phyloP scores from a whole-genome alignment of 768 basidiomycete species.

The Mycena crocata region DNA sequence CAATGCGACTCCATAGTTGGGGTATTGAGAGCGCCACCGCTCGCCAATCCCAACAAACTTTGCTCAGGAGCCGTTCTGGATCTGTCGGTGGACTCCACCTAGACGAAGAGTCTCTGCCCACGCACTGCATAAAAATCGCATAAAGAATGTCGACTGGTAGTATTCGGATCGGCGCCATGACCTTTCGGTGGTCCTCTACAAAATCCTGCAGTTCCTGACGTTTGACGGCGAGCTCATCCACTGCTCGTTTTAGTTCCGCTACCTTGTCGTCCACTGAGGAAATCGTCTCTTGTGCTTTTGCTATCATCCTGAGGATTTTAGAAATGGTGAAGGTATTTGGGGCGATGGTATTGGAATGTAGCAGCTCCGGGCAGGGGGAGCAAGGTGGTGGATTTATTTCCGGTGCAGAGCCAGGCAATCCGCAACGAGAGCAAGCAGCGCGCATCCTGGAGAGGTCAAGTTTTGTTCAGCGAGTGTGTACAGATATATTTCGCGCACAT shows the following conservation, averaged over 20 bases:
- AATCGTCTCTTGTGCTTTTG: neutral
- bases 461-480: neutral
- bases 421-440: neutral
- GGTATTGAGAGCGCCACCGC: neutral
- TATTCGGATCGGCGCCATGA: neutral
- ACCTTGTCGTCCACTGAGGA: neutral
- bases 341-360: neutral
- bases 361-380: neutral
- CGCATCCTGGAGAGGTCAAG: neutral
- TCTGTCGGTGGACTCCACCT: neutral
- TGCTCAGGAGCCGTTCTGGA: neutral
- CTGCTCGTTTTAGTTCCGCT: neutral
- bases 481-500: too few relatives aligned
- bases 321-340: neutral
- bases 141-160: slow-evolving; percentile 13
- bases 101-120: neutral
- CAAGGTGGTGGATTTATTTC: neutral
- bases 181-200: neutral
- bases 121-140: slow-evolving; percentile 7
- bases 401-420: neutral
- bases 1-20: neutral
- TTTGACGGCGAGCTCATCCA: neutral
- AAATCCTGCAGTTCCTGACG: neutral
- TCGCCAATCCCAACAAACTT: neutral
- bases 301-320: neutral